Evolutionary conservation across 1,284 basidiomycete genomes (phyloP).

Genomic region (Rhodotorula sp.): DNA sequence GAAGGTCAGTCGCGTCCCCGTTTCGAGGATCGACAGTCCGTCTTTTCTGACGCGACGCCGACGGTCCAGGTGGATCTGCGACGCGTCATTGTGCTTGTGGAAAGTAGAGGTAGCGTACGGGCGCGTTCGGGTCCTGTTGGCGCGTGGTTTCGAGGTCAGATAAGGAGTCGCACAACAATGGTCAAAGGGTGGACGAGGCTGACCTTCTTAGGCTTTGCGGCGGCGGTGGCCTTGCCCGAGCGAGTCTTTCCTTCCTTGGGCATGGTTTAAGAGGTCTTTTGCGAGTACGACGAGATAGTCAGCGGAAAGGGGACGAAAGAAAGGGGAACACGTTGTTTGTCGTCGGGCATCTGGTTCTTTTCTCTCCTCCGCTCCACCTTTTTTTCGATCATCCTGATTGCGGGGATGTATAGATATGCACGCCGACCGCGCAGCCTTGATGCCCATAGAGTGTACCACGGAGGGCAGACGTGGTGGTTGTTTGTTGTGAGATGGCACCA

Average conservation of each 20-base stretch:
- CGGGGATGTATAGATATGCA: not conserved
- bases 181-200: not conserved
- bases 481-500: no score
- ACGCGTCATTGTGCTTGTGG: not conserved
- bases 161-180: no score
- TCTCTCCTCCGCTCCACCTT: not conserved
- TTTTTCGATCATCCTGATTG: no score
- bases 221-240: constrained; percentile 53
- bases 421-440: not conserved
- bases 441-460: no score
- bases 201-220: constrained; percentile 60
- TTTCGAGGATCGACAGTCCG: not conserved
- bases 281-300: not conserved
- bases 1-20: not conserved
- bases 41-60: not conserved
- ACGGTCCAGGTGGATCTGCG: not conserved
- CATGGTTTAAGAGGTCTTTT: constrained; percentile 54
- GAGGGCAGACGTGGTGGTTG: no score
- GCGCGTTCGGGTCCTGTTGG: constrained; percentile 67
- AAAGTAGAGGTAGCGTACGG: constrained; percentile 46
- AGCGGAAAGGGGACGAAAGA: not conserved
- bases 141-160: no score
- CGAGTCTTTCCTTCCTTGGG: constrained; percentile 66
- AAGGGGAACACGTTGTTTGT: not conserved
- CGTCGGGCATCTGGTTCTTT: no score